A percentile compares a stretch with the other conserved stretches of the same genome.
Evolutionary conservation across 2,329 filamentous ascomycete species (phyloP).

Genomic region (Pyricularia grisea): DNA sequence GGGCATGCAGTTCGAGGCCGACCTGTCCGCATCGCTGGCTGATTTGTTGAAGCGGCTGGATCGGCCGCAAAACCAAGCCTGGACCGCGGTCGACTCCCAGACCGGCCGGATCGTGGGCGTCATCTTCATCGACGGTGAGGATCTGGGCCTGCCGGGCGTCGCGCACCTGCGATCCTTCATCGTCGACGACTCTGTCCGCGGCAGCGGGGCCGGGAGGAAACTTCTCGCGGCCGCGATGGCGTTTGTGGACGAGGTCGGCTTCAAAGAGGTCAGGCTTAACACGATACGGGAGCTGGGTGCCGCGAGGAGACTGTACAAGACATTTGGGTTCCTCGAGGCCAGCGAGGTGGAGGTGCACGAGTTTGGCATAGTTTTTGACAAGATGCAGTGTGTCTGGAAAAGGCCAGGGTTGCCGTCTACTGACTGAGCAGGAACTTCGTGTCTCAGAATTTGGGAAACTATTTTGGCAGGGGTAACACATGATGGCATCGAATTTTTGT

Average conservation of each 20-base stretch:
- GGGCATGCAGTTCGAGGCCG: conserved; percentile 16
- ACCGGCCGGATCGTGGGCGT: conserved; percentile 16
- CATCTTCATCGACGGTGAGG: conserved; percentile 18
- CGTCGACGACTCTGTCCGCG: conserved; percentile 15
- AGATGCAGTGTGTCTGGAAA: background rate
- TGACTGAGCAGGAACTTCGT: background rate
- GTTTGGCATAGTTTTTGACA: background rate
- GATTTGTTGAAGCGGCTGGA: conserved; percentile 13
- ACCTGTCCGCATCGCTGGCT: conserved; percentile 11
- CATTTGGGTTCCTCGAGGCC: conserved; percentile 12
- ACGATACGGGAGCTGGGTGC: conserved; percentile 14
- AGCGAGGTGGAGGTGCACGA: background rate
- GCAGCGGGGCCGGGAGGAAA: conserved; percentile 15
- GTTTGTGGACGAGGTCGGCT: conserved; percentile 14
- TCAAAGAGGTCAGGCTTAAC: conserved; percentile 14
- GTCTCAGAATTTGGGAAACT: background rate
- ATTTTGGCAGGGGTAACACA: background rate
- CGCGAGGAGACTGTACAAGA: conserved; percentile 17
- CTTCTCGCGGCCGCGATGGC: conserved; percentile 16
- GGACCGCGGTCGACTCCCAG: conserved; percentile 14
- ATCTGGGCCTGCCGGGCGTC: conserved; percentile 8
- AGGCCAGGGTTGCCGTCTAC: background rate
- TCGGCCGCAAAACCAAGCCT: conserved; percentile 16
- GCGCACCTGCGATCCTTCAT: conserved; percentile 19
- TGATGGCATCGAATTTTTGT: background rate